phyloP scores from a whole-genome alignment of 306 rosid genomes.

The Mimosa bimucronata region DNA sequence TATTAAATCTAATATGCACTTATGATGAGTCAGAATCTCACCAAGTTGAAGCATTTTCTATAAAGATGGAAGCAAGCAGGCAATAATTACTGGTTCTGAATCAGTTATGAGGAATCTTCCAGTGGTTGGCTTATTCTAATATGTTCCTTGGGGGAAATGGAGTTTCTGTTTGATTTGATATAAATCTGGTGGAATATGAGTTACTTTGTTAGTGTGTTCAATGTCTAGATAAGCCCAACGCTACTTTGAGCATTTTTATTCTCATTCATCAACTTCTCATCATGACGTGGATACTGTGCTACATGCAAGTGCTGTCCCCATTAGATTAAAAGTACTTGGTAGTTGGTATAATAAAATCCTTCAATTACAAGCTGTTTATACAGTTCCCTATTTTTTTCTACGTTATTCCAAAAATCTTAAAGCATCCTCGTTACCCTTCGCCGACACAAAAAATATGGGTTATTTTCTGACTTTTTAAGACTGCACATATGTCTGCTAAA shows the following conservation, averaged over 20 bases:
- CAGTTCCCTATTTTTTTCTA: no score
- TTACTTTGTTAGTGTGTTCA: slow-evolving; percentile 8
- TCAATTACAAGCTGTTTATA: no score
- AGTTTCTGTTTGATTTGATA: slow-evolving; percentile 4
- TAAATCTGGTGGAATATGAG: slow-evolving; percentile 14
- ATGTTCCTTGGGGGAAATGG: slow-evolving; percentile 17
- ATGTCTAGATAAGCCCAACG: slow-evolving; percentile 28
- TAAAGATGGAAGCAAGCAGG: slow-evolving; percentile 40
- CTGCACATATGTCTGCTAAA: background rate
- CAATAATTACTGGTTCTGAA: slow-evolving; percentile 38
- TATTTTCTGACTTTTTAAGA: background rate
- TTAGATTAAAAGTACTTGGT: no score
- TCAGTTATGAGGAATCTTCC: slow-evolving; percentile 27
- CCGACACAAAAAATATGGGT: background rate
- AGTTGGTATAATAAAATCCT: no score
- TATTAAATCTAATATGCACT: slow-evolving; percentile 16
- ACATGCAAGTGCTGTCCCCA: no score
- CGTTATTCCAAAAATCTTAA: no score
- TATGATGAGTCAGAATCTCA: slow-evolving; percentile 40
- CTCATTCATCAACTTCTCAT: slow-evolving; percentile 28
- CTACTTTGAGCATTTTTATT: slow-evolving; percentile 16
- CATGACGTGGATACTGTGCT: slow-evolving; percentile 5
- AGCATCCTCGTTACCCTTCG: no score
- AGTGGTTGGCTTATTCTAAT: slow-evolving; percentile 34
- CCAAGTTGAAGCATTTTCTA: slow-evolving; percentile 34